Evolutionary conservation across 2,329 filamentous ascomycete species (phyloP), one percentile per base, ranked within the genome.

Genomic region (Magnaporthiopsis incrustans): DNA sequence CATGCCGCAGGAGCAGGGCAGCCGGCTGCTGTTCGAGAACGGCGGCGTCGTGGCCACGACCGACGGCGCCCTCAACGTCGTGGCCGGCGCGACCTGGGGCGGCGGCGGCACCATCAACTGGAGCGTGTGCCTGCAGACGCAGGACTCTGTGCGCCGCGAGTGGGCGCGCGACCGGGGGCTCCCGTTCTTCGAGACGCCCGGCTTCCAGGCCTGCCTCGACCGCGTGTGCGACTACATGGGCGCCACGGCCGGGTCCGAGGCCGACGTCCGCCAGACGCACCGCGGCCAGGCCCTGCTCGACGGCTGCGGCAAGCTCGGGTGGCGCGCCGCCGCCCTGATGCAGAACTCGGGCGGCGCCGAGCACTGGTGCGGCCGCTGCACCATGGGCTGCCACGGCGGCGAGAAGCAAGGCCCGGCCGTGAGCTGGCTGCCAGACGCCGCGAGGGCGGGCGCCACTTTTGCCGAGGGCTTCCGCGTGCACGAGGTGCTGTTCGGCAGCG

Each of bases 91-190:
- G 64, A 85, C 85, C 38, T 96, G 89, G 85, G 93, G 93, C 35
- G 93, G 93, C 57, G 93, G 93, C 64, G 92, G 92, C 7, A 92
- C 91, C 0, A 77, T 97, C 69, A 97, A 97, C 75, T 97, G 92
- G 92, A 89, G 82, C 70, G 84, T 85, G 11, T 78, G 78, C 62
- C 77, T 87, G 62, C 79, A 82, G 69, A 89, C 91, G 0, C 91
- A 94, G 71, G 86, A 84, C 32, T 90, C 82, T 67, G 90, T 97
- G 1, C 85, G 92, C 4, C 80, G 85, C 68, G 91, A 97, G 75
- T 97, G 94, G 93, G 88, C 90, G 0, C 79, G 84, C 62, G 75
- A 79, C 60, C 70, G 77, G 22, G 87, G 87, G 0, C 78, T 97
- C 30, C 81, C 84, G 0, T 89, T 96, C 70, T 96, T 96, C 73